Conservation (phyloP, 2,329 filamentous ascomycete species). For the Colletotrichum simmondsii region DNA sequence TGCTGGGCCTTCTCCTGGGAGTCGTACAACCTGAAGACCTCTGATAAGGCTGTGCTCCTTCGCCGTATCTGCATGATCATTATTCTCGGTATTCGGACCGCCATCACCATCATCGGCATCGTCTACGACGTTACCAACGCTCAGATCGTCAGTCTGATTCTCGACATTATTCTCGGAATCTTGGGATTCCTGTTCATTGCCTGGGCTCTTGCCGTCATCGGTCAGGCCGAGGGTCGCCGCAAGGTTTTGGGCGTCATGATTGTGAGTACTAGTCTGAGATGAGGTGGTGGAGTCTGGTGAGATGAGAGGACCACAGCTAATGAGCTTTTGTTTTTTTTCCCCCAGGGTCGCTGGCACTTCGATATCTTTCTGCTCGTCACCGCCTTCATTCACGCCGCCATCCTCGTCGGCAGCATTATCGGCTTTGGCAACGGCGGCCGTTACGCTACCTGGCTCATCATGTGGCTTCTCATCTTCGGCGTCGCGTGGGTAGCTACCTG, state of each 20-base stretch:
- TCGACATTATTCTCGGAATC: slow-evolving; percentile 20
- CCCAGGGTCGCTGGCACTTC: slow-evolving; percentile 21
- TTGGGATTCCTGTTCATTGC: slow-evolving; percentile 25
- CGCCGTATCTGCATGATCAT: slow-evolving; percentile 31
- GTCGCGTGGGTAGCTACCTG: slow-evolving; percentile 28
- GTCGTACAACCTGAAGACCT: slow-evolving; percentile 22
- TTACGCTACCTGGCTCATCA: slow-evolving; percentile 21
- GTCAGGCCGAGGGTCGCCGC: slow-evolving; percentile 23
- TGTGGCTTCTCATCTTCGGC: slow-evolving; percentile 30
- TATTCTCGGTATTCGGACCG: slow-evolving; percentile 21
- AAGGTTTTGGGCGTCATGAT: slow-evolving; percentile 26
- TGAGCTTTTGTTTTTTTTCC: neutral
- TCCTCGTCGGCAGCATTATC: slow-evolving; percentile 17
- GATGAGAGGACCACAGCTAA: neutral
- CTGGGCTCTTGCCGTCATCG: slow-evolving; percentile 27
- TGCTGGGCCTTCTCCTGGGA: slow-evolving; percentile 30
- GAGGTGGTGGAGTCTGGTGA: neutral
- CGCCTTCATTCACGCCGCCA: slow-evolving; percentile 14
- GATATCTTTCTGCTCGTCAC: slow-evolving; percentile 17
- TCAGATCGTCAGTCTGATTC: slow-evolving; percentile 1
- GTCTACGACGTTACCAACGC: neutral
- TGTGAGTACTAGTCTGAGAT: slow-evolving; percentile 3
- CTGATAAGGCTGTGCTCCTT: slow-evolving; percentile 17
- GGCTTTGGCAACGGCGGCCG: slow-evolving; percentile 4
- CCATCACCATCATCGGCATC: slow-evolving; percentile 17